Percentiles rank a stretch among this genome's conserved stretches.
Conservation (phyloP, 768 basidiomycete species). For the Tephrocybe rancida region DNA sequence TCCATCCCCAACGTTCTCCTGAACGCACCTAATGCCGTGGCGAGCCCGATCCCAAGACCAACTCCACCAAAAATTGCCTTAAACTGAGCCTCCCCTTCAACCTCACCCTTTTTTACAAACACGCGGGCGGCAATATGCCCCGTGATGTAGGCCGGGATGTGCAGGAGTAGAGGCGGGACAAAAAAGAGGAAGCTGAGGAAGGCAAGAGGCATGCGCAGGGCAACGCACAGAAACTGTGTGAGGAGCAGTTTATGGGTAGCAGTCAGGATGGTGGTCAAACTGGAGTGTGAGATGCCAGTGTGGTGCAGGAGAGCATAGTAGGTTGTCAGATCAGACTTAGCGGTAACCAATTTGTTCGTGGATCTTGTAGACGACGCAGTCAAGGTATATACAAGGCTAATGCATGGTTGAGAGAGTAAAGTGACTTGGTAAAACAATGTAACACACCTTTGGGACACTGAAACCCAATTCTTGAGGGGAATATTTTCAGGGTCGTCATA, state of each 20-base stretch:
- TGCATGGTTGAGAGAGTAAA: not conserved
- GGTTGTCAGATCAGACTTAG: constrained; percentile 50
- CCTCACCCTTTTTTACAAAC: constrained; percentile 51
- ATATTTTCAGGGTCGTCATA: constrained; percentile 53
- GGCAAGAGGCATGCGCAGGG: constrained; percentile 30
- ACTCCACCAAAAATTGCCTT: constrained; percentile 63
- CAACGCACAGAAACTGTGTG: constrained; percentile 25
- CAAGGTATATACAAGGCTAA: constrained; percentile 24
- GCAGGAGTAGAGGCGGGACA: constrained; percentile 48
- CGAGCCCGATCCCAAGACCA: constrained; percentile 33
- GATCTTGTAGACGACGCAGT: constrained; percentile 2
- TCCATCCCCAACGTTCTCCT: constrained; percentile 18
- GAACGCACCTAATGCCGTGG: constrained; percentile 22
- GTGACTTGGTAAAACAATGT: not conserved
- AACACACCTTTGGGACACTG: constrained; percentile 59
- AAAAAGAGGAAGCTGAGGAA: constrained; percentile 37
- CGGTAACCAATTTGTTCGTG: not conserved
- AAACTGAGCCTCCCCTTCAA: constrained; percentile 73
- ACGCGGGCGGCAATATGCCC: constrained; percentile 43
- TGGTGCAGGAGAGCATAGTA: constrained; percentile 52
- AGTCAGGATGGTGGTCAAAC: constrained; percentile 30
- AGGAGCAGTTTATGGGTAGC: not conserved
- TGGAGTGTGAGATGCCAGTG: constrained; percentile 51
- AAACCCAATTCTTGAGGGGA: constrained; percentile 50
- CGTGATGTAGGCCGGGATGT: constrained; percentile 60